Conservation (phyloP, 345 rosid species). For the Hibiscus syriacus region DNA sequence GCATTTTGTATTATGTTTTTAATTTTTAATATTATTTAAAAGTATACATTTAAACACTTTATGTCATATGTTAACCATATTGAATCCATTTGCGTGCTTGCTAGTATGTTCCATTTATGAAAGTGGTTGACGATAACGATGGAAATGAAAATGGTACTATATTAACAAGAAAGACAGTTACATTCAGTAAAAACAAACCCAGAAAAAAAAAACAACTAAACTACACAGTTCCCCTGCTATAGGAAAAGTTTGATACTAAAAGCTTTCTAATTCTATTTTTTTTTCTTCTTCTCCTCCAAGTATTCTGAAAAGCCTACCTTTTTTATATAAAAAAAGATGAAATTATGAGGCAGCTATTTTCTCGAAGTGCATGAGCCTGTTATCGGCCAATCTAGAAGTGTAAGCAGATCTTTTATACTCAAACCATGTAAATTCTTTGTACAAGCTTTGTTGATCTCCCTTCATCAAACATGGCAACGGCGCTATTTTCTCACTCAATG, state of each 20-base stretch:
- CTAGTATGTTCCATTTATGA: no score
- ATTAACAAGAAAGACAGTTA: neutral
- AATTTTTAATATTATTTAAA: no score
- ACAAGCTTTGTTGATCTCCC: constrained; percentile 39
- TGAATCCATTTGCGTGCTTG: no score
- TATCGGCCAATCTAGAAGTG: constrained; percentile 49
- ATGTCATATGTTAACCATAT: no score
- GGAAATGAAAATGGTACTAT: neutral
- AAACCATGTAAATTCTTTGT: constrained; percentile 83
- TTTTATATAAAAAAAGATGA: neutral
- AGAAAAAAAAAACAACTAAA: neutral
- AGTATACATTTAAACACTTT: no score
- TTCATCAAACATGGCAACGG: constrained; percentile 50
- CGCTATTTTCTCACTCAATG: constrained; percentile 47
- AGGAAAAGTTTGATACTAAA: neutral
- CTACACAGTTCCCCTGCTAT: neutral
- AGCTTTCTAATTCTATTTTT: neutral
- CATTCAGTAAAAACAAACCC: neutral
- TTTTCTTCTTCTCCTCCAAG: neutral
- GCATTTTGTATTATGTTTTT: no score
- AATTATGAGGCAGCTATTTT: constrained; percentile 30
- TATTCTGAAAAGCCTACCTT: neutral
- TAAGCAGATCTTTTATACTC: constrained; percentile 65
- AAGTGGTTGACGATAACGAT: neutral
- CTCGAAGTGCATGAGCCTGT: constrained; percentile 50